A percentile compares a stretch with the other conserved stretches of the same genome.
These are phyloP conservation scores for Candida loeiensis DNA, from an alignment of 805 yeast genomes.

Conservation along the genomic window DNA sequence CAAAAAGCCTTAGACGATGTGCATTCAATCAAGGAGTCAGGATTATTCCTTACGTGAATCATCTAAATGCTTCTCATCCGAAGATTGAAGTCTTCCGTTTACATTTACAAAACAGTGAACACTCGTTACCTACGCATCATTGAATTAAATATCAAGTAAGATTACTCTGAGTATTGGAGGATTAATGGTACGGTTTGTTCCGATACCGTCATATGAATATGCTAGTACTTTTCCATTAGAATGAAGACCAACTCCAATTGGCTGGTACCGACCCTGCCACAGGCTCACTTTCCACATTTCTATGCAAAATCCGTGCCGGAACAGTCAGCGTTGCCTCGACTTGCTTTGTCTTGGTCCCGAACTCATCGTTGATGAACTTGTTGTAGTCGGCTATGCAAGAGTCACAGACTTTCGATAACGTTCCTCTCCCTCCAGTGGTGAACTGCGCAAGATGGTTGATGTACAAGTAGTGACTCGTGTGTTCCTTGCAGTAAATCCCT, in stretches of 20 bases:
- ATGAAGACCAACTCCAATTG: slow-evolving; percentile 79
- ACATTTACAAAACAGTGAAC: too few species aligned
- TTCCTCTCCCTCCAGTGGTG: slow-evolving; percentile 65
- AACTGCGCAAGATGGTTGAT: slow-evolving; percentile 58
- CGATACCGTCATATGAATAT: too few species aligned
- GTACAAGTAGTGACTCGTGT: slow-evolving; percentile 55
- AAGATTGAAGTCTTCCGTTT: too few species aligned
- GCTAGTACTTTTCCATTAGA: too few species aligned
- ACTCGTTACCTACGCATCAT: too few species aligned
- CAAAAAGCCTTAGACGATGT: too few species aligned
- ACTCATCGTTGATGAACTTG: slow-evolving; percentile 40
- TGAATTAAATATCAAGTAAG: too few species aligned
- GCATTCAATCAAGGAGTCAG: too few species aligned
- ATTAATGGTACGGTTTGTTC: too few species aligned
- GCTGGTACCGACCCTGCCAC: slow-evolving; percentile 56
- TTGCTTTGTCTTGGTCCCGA: slow-evolving; percentile 23
- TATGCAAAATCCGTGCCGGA: slow-evolving; percentile 1
- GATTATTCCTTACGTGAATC: too few species aligned
- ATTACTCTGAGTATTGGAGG: too few species aligned
- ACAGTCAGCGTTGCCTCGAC: background rate
- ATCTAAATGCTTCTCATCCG: too few species aligned
- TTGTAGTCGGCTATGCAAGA: slow-evolving; percentile 62
- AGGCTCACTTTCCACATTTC: slow-evolving; percentile 32
- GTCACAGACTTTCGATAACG: slow-evolving; percentile 67
- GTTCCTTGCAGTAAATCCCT: slow-evolving; percentile 70